phyloP scores from a whole-genome alignment of 352 stramenopile genomes.

The Phytopythium chamaehyphon region DNA sequence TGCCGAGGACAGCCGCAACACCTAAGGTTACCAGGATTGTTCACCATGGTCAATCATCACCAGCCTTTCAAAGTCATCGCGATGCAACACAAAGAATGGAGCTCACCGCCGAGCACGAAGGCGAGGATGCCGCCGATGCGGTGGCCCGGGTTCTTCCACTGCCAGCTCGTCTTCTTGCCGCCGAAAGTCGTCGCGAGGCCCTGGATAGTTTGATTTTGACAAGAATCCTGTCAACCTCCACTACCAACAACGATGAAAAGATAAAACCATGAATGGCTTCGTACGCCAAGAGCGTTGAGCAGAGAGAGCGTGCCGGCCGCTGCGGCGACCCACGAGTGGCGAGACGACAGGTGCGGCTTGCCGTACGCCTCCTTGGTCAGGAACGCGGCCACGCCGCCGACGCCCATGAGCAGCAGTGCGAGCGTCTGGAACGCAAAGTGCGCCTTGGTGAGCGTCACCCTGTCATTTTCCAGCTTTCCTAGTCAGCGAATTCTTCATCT shows the following conservation, averaged over 20 bases:
- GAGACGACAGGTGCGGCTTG: slow-evolving; percentile 66
- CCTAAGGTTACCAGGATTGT: no score
- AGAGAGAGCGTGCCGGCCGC: slow-evolving; percentile 35
- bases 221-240: no score
- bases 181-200: slow-evolving; percentile 49
- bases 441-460: slow-evolving; percentile 35
- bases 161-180: slow-evolving; percentile 60
- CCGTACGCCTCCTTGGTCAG: slow-evolving; percentile 53
- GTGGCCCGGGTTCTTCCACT: slow-evolving; percentile 67
- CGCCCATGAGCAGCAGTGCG: slow-evolving; percentile 39
- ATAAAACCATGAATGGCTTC: no score
- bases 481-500: slow-evolving; percentile 1
- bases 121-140: slow-evolving; percentile 49
- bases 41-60: no score
- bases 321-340: slow-evolving; percentile 67
- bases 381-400: slow-evolving; percentile 37
- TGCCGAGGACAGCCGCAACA: slow-evolving; percentile 34
- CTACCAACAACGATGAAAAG: no score
- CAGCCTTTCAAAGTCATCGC: background rate
- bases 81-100: background rate
- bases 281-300: slow-evolving; percentile 57
- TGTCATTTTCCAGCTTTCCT: no score
- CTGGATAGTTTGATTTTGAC: no score
- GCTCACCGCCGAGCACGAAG: slow-evolving; percentile 41
- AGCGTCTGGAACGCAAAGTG: slow-evolving; percentile 49